These are phyloP conservation scores for Oehlia diaphana DNA, from an alignment of 192 early-diverging fungal genomes.

Conservation along the genomic window DNA sequence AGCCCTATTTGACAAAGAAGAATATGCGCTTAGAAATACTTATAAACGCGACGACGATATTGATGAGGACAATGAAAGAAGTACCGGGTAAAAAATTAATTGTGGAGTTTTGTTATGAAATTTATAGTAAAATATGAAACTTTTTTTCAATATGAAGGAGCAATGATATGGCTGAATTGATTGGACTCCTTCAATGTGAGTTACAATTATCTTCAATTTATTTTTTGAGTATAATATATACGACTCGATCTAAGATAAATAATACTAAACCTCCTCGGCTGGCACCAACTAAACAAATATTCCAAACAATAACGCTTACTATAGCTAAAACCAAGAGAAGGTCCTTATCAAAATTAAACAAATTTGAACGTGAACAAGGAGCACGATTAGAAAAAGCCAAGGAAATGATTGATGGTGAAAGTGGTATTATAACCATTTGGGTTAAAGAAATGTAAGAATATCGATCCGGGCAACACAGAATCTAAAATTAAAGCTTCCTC, in stretches of 20 bases:
- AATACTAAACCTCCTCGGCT: too few species aligned
- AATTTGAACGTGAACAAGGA: slow-evolving; percentile 3
- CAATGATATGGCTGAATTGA: background rate
- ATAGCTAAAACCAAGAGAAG: background rate
- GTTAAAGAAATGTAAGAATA: background rate
- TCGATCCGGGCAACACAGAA: background rate
- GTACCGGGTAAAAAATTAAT: background rate
- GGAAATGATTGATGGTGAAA: background rate
- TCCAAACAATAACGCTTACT: background rate
- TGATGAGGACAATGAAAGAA: background rate
- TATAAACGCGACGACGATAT: background rate
- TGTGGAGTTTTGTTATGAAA: background rate
- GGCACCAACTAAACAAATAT: background rate
- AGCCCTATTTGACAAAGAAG: background rate
- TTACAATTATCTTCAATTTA: background rate
- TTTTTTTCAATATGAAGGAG: background rate
- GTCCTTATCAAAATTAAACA: background rate
- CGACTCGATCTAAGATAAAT: too few species aligned
- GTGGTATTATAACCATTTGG: background rate
- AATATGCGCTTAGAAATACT: background rate
- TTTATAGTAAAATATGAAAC: too few species aligned
- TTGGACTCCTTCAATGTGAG: background rate
- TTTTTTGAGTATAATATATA: too few species aligned
- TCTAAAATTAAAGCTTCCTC: background rate
- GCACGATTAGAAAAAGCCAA: background rate